Conservation (phyloP, 2,329 filamentous ascomycete species). For the Coniochaeta hoffmannii region DNA sequence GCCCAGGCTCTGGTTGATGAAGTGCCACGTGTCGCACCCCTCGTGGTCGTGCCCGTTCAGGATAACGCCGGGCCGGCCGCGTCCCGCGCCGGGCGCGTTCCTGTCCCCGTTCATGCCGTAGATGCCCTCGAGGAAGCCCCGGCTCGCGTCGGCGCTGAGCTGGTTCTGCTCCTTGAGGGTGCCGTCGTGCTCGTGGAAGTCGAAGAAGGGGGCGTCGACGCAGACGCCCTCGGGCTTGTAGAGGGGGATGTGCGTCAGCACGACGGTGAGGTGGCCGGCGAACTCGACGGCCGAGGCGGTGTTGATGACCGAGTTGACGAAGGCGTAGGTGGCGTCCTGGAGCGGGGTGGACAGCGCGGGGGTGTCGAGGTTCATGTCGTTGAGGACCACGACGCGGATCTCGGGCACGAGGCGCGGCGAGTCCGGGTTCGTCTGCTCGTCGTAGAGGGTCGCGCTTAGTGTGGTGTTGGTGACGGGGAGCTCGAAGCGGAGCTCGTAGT, state of each 20-base stretch:
- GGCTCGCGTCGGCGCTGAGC: conserved; percentile 64
- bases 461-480: conserved; percentile 36
- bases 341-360: conserved; percentile 62
- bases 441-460: conserved; percentile 31
- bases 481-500: conserved; percentile 80
- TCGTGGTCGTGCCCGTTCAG: conserved; percentile 93
- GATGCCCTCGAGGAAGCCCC: conserved; percentile 74
- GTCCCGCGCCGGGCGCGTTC: conserved; percentile 50
- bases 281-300: conserved; percentile 54
- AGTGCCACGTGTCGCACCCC: conserved; percentile 87
- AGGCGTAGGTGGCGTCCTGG: conserved; percentile 70
- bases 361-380: conserved; percentile 88
- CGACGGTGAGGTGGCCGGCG: conserved; percentile 64
- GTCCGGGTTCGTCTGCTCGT: conserved; percentile 33
- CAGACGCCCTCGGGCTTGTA: conserved; percentile 79
- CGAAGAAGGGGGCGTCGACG: conserved; percentile 75
- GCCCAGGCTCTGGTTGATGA: conserved; percentile 54
- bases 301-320: conserved; percentile 63
- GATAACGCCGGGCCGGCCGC: conserved; percentile 68
- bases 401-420: conserved; percentile 52
- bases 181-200: conserved; percentile 61
- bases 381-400: conserved; percentile 77
- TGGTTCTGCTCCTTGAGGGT: conserved; percentile 89
- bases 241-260: conserved; percentile 88
- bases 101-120: conserved; percentile 66